A percentile compares a stretch with the other conserved stretches of the same genome.
Conservation (phyloP, 2,329 filamentous ascomycete species). For the Xylariaceae sp. region DNA sequence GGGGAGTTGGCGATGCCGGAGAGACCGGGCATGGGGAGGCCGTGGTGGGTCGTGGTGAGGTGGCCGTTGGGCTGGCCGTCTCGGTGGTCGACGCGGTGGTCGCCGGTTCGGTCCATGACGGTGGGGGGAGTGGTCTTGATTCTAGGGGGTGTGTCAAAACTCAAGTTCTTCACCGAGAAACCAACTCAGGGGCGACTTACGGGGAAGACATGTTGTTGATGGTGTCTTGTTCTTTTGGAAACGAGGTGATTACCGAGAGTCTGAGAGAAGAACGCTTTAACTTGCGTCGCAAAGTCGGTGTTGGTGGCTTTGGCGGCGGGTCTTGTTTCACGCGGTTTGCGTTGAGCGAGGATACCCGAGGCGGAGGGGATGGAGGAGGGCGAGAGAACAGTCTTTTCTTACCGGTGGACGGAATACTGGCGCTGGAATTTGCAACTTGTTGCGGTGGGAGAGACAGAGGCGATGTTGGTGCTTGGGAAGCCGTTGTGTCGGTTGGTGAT, state of each 20-base stretch:
- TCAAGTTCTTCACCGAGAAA: not conserved
- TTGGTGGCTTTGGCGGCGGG: not conserved
- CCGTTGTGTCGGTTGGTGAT: constrained; percentile 16
- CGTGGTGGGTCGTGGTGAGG: constrained; percentile 12
- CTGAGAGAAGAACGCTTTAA: constrained; percentile 25
- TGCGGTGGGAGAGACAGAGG: constrained; percentile 4
- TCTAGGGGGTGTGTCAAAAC: constrained; percentile 16
- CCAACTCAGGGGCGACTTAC: constrained; percentile 14
- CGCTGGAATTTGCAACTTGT: constrained; percentile 6
- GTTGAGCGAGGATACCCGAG: constrained; percentile 24
- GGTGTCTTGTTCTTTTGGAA: not conserved
- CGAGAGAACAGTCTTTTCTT: constrained; percentile 13
- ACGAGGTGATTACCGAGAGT: constrained; percentile 10
- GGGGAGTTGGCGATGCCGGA: constrained; percentile 29
- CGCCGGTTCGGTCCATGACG: constrained; percentile 14
- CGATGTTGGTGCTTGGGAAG: constrained; percentile 7
- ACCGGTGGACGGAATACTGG: constrained; percentile 7
- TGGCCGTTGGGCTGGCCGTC: constrained; percentile 7
- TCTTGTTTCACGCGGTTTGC: constrained; percentile 7
- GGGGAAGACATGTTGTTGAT: constrained; percentile 26
- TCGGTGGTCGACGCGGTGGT: constrained; percentile 2
- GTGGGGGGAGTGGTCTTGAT: constrained; percentile 23
- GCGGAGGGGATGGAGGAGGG: constrained; percentile 17
- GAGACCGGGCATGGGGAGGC: constrained; percentile 29
- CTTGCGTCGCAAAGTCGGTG: constrained; percentile 21